Conservation (phyloP, 2,329 filamentous ascomycete species). For the Cryoendolithus antarcticus region DNA sequence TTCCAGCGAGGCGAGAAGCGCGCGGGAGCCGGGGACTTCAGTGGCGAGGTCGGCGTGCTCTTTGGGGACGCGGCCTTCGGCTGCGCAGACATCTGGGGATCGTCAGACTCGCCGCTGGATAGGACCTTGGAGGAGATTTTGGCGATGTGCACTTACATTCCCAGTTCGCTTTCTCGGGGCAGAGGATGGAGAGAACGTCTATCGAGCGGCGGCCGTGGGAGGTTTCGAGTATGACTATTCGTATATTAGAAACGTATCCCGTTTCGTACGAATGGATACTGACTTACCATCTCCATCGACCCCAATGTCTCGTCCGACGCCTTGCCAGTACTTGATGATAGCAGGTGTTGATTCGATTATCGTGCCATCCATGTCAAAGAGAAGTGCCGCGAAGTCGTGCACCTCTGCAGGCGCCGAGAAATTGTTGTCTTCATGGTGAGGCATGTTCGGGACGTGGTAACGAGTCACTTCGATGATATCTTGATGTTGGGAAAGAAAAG, state of each 20-base stretch:
- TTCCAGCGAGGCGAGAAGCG: slow-evolving; percentile 55
- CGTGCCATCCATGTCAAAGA: slow-evolving; percentile 72
- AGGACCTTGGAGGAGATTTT: background rate
- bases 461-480: too few species aligned
- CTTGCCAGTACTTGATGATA: slow-evolving; percentile 65
- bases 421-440: slow-evolving; percentile 17
- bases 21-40: slow-evolving; percentile 66
- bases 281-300: slow-evolving; percentile 31
- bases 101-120: background rate
- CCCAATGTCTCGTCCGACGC: slow-evolving; percentile 69
- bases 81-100: slow-evolving; percentile 56
- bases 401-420: slow-evolving; percentile 31
- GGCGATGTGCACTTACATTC: slow-evolving; percentile 43
- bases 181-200: slow-evolving; percentile 67
- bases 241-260: background rate
- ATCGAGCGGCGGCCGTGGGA: slow-evolving; percentile 87
- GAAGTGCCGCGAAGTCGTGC: slow-evolving; percentile 33
- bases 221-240: slow-evolving; percentile 58
- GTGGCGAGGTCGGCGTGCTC: slow-evolving; percentile 65
- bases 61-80: slow-evolving; percentile 67
- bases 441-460: slow-evolving; percentile 8
- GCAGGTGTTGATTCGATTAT: slow-evolving; percentile 72
- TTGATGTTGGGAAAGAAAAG: too few species aligned
- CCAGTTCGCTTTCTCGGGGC: slow-evolving; percentile 79
- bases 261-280: too few species aligned